A percentile compares a stretch with the other conserved stretches of the same genome.
Conservation (phyloP, 208 protist species). For the Trypanosoma boissoni region DNA sequence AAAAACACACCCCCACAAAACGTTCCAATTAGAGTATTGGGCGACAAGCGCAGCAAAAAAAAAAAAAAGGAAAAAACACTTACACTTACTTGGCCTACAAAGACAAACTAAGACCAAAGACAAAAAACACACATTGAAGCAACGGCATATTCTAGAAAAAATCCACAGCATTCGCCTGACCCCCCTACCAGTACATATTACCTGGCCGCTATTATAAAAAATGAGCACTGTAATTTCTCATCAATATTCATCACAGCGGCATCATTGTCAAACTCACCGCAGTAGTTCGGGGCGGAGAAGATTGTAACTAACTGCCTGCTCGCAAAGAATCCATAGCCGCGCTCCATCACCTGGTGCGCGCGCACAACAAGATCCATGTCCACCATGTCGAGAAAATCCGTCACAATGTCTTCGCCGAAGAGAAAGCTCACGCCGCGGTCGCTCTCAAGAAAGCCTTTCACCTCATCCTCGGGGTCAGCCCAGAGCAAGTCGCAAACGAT, state of each 20-base stretch:
- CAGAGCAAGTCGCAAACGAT: constrained; percentile 98
- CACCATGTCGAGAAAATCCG: constrained; percentile 97
- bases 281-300: constrained; percentile 98
- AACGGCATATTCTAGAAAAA: no score
- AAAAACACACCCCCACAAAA: no score
- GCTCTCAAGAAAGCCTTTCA: constrained; percentile 93
- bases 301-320: constrained; percentile 98
- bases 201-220: no score
- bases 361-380: constrained; percentile 99
- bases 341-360: constrained; percentile 98
- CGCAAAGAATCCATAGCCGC: constrained; percentile 99
- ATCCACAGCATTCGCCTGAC: no score
- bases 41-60: no score
- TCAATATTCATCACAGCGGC: constrained; percentile 98
- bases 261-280: constrained; percentile 97
- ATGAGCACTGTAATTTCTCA: constrained; percentile 97
- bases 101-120: no score
- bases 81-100: no score
- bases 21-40: no score
- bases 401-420: constrained; percentile 98
- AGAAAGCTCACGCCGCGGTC: constrained; percentile 85
- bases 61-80: no score
- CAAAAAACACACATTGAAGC: no score
- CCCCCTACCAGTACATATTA: no score
- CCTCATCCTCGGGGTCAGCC: constrained; percentile 95